These are phyloP conservation scores for Dryadomyces sulphureus DNA, from an alignment of 2,329 filamentous ascomycete genomes.

Conservation along the genomic window DNA sequence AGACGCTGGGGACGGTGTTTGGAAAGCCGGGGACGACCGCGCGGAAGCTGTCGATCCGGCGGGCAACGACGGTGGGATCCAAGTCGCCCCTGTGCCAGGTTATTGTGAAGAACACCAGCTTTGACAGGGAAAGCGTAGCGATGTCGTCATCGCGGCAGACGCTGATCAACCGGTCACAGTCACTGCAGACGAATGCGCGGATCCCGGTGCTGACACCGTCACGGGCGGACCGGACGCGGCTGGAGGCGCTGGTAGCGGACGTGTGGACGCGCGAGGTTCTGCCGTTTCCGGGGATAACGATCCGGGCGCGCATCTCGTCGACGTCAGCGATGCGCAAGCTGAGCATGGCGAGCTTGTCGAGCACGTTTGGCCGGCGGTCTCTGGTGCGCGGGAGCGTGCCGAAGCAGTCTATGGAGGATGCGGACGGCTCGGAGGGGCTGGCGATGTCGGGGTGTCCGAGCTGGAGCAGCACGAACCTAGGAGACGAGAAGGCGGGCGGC, in stretches of 20 bases:
- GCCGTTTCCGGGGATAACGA: conserved; percentile 70
- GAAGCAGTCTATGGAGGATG: conserved; percentile 3
- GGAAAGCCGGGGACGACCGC: conserved; percentile 53
- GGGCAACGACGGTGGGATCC: conserved; percentile 58
- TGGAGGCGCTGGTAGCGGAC: conserved; percentile 61
- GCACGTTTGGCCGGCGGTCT: conserved; percentile 60
- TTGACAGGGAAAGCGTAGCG: conserved; percentile 38
- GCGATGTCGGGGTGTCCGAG: background rate
- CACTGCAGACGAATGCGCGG: conserved; percentile 50
- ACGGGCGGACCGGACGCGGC: conserved; percentile 57
- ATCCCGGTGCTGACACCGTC: conserved; percentile 60
- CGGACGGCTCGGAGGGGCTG: background rate
- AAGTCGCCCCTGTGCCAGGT: conserved; percentile 58
- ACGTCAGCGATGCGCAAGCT: conserved; percentile 80
- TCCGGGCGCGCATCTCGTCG: conserved; percentile 51
- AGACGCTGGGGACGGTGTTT: conserved; percentile 60
- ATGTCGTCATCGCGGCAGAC: conserved; percentile 25
- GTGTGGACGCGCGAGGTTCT: conserved; percentile 73
- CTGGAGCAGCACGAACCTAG: background rate
- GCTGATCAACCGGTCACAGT: conserved; percentile 64
- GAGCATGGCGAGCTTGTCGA: conserved; percentile 66
- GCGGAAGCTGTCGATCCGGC: conserved; percentile 62
- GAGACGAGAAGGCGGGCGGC: background rate
- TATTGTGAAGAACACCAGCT: conserved; percentile 74
- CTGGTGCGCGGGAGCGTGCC: conserved; percentile 29